Percentiles rank a stretch among this genome's conserved stretches.
Conservation (phyloP, 306 rosid species). For the Citrullus mucosospermus region DNA sequence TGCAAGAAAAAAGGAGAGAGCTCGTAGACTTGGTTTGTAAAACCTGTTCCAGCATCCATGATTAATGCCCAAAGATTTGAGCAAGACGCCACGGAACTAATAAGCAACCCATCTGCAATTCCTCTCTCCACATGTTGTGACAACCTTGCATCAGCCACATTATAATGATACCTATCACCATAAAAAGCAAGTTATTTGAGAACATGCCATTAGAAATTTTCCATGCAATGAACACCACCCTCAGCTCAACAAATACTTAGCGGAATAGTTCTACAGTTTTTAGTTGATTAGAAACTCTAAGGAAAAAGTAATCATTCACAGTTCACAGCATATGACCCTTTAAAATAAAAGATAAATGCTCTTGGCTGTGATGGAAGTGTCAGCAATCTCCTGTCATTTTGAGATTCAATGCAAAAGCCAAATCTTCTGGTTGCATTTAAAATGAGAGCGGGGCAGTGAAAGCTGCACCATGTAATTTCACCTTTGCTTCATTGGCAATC, state of each 20-base stretch:
- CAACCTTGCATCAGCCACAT: constrained; percentile 74
- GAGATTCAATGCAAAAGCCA: not conserved
- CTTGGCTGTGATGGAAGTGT: not conserved
- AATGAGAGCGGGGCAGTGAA: not conserved
- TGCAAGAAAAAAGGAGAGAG: constrained; percentile 70
- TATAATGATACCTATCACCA: constrained; percentile 68
- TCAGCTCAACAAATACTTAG: not conserved
- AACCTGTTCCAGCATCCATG: constrained; percentile 96
- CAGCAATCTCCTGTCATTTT: not conserved
- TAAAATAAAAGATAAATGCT: not conserved
- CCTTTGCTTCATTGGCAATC: constrained; percentile 96
- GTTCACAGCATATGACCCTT: not conserved
- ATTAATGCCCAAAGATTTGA: constrained; percentile 95
- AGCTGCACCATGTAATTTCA: constrained; percentile 8
- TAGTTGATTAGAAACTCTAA: not conserved
- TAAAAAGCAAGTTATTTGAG: constrained; percentile 5
- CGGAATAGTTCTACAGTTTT: not conserved
- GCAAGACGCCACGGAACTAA: constrained; percentile 84
- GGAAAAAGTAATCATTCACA: not conserved
- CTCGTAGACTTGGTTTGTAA: constrained; percentile 68
- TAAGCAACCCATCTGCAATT: constrained; percentile 82
- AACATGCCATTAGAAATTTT: not conserved
- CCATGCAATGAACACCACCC: not conserved
- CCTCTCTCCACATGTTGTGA: constrained; percentile 90
- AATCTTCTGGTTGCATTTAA: not conserved